These are phyloP conservation scores for Marasmius sp. DNA, from an alignment of 1,284 basidiomycete species.

Conservation along the genomic window DNA sequence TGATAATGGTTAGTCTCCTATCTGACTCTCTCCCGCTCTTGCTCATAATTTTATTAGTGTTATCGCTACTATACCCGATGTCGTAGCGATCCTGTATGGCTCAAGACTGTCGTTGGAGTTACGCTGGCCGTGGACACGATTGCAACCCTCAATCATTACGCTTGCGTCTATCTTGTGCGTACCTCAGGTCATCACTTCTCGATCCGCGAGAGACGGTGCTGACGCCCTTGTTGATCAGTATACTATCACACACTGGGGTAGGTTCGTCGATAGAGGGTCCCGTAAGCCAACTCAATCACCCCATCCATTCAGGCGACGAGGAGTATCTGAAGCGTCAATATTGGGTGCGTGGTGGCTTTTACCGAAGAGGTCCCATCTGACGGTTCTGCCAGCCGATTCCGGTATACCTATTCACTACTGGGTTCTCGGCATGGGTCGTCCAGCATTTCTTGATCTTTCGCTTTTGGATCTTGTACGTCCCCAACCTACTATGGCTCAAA, in stretches of 20 bases:
- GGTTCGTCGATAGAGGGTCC: neutral
- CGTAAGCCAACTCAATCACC: neutral
- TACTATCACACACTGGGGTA: neutral
- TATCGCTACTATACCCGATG: neutral
- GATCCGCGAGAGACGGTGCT: neutral
- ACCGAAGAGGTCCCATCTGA: neutral
- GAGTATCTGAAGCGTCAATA: neutral
- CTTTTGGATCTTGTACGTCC: neutral
- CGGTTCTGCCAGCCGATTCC: neutral
- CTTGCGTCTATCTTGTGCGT: neutral
- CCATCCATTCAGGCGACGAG: neutral
- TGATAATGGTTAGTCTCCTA: neutral
- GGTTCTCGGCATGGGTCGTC: neutral
- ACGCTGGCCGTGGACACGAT: neutral
- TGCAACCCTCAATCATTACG: neutral
- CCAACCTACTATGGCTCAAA: neutral
- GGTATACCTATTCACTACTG: neutral
- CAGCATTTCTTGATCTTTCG: neutral
- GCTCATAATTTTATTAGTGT: neutral
- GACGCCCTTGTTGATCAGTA: neutral
- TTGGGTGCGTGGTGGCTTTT: neutral
- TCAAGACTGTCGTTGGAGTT: neutral
- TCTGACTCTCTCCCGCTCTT: neutral
- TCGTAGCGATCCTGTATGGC: neutral
- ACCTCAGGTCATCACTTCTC: neutral